Percentiles rank a stretch among this genome's conserved stretches.
These are phyloP conservation scores for Blastobotrys apis DNA, from an alignment of 1,139 yeast genomes.

Conservation along the genomic window DNA sequence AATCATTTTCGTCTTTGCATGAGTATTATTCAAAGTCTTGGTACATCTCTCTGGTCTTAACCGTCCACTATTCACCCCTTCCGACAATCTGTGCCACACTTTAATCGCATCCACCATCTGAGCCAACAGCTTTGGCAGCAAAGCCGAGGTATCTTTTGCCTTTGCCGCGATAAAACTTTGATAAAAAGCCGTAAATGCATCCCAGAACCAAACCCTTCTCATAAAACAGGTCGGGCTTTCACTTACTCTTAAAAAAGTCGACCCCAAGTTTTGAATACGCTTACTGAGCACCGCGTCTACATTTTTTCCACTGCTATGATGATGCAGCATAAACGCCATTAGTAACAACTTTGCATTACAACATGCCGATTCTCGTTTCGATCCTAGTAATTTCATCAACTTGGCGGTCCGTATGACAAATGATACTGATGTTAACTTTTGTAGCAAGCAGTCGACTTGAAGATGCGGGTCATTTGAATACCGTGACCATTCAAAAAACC, in stretches of 20 bases:
- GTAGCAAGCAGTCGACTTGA: conserved; percentile 4
- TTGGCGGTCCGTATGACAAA: conserved; percentile 17
- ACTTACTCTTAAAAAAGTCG: conserved; percentile 22
- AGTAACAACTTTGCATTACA: conserved; percentile 27
- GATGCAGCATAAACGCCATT: conserved; percentile 27
- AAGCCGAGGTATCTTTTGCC: conserved; percentile 20
- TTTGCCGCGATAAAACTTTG: conserved; percentile 24
- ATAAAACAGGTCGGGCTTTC: conserved; percentile 21
- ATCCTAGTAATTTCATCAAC: conserved; percentile 20
- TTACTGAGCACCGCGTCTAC: conserved; percentile 15
- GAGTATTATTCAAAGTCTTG: conserved; percentile 6
- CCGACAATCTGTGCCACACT: conserved; percentile 7
- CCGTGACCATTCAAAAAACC: conserved; percentile 23
- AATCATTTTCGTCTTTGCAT: conserved; percentile 14
- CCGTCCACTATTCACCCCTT: conserved; percentile 3
- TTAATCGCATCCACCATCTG: conserved; percentile 11
- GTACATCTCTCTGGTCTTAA: conserved; percentile 6
- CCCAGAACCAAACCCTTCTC: conserved; percentile 23
- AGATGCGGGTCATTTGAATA: conserved; percentile 7
- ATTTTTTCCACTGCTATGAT: conserved; percentile 16
- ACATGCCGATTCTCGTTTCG: conserved; percentile 12
- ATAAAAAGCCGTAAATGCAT: conserved; percentile 23
- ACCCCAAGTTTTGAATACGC: conserved; percentile 22
- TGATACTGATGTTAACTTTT: conserved; percentile 1
- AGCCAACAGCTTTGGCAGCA: conserved; percentile 14